Evolutionary conservation across 257 asterid genomes (phyloP).

Genomic region (Verbascum thapsus): DNA sequence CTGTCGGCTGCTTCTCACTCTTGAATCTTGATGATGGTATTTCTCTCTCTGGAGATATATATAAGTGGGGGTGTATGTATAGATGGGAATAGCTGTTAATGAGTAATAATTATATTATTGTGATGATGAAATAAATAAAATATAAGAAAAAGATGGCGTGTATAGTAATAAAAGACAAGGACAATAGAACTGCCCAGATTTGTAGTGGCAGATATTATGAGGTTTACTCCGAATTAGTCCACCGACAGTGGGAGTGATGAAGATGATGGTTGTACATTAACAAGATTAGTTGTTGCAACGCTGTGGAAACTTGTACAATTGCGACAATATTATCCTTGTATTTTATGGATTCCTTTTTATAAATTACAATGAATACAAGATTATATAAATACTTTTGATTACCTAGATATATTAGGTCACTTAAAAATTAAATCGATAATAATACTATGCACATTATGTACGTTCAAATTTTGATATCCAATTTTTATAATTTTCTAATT

Average conservation of each 20-base stretch:
- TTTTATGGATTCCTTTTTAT: too few species aligned
- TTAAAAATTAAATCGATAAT: too few species aligned
- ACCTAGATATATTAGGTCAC: too few species aligned
- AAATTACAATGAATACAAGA: too few species aligned
- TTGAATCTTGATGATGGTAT: background rate
- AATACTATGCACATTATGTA: too few species aligned
- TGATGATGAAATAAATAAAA: background rate
- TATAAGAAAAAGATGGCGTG: conserved; percentile 34
- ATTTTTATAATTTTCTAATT: too few species aligned
- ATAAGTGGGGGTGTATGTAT: conserved; percentile 24
- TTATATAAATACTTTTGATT: too few species aligned
- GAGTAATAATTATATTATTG: conserved; percentile 28
- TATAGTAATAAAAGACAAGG: conserved; percentile 60
- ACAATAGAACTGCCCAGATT: conserved; percentile 42
- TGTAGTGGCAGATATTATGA: conserved; percentile 23
- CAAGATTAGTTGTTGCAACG: conserved; percentile 2
- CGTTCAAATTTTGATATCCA: too few species aligned
- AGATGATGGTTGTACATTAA: conserved; percentile 20
- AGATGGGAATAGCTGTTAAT: conserved; percentile 36
- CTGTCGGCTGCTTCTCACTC: conserved; percentile 35
- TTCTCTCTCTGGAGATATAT: conserved; percentile 26
- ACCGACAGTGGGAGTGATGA: conserved; percentile 40
- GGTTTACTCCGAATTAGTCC: conserved; percentile 17
- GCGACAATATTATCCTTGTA: conserved; percentile 17
- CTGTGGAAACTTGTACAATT: conserved; percentile 30